Percentiles rank a stretch among this genome's conserved stretches.
These are phyloP conservation scores for Lentinus brumalis DNA, from an alignment of 768 basidiomycete species.

Conservation along the genomic window DNA sequence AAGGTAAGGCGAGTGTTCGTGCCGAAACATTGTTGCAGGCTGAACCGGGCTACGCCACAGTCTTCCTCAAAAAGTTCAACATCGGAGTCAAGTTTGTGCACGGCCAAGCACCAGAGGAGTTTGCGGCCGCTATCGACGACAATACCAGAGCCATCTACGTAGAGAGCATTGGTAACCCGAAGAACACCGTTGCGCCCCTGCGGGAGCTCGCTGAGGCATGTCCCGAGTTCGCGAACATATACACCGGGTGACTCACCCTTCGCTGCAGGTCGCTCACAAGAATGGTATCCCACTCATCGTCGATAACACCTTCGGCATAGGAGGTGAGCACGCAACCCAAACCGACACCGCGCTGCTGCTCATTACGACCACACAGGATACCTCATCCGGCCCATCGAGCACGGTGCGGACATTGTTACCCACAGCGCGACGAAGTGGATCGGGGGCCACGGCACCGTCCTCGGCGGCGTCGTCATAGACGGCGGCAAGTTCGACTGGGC, in stretches of 20 bases:
- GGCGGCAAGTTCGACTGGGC: constrained; percentile 79
- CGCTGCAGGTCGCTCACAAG: constrained; percentile 64
- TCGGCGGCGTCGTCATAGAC: constrained; percentile 76
- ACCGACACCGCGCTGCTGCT: no score
- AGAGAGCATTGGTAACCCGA: constrained; percentile 79
- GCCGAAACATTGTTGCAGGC: neutral
- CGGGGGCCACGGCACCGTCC: constrained; percentile 77
- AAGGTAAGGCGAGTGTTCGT: constrained; percentile 39
- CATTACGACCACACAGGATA: constrained; percentile 38
- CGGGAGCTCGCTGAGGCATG: constrained; percentile 66
- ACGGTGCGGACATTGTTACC: constrained; percentile 79
- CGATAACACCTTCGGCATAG: constrained; percentile 80
- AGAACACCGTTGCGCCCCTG: constrained; percentile 66
- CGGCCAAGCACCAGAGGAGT: constrained; percentile 54
- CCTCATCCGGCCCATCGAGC: constrained; percentile 66
- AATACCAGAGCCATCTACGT: constrained; percentile 77
- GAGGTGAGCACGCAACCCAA: constrained; percentile 36
- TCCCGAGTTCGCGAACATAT: no score
- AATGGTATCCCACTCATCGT: constrained; percentile 77
- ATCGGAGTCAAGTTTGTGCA: constrained; percentile 70
- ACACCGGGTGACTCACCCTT: neutral
- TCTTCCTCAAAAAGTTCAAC: constrained; percentile 68
- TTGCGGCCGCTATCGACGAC: constrained; percentile 70
- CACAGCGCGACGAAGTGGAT: constrained; percentile 89
- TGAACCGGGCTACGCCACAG: constrained; percentile 30